Base-by-base conservation (phyloP, 495 filamentous ascomycete genomes). In the Articulospora tetracladia region DNA sequence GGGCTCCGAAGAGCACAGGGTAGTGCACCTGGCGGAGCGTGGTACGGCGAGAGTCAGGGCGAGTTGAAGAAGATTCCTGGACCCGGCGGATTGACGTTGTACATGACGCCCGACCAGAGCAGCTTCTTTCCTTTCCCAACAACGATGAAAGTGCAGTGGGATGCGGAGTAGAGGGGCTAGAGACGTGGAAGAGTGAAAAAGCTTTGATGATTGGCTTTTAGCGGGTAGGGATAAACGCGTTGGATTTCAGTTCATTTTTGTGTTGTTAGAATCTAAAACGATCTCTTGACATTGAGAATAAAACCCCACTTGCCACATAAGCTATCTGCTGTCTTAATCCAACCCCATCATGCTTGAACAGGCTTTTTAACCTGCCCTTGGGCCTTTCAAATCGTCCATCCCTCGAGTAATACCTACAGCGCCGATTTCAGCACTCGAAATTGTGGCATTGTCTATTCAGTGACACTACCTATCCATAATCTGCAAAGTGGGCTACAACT, bases 21-120 rank as follows among this genome's bases (percentile, higher is more conserved):
- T 11, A 70, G 71, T 1, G 59, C 24, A 1, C 53, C 54, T 1
- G 49, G 54, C 6, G 54, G 60, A 1, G 17, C 34, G 8, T 58
- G 60, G 55, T 60, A 52, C 41, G 62, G 62, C 7, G 51, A 53
- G 41, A 65, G 52, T 34, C 78, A 58, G 23, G 61, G 65, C 0
- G 71, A 86, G 65, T 70, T 95, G 51, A 92, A 93, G 79, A 88
- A 85, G 75, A 76, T 93, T 12, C 72, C 76, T 0, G 77, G 76
- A 39, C 75, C 78, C 2, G 85, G 79, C 17, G 87, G 82, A 0
- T 83, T 81, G 68, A 83, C 82, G 25, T 69, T 84, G 25, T 95
- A 92, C 64, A 79, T 96, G 75, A 82, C 83, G 54, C 84, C 89
- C 70, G 88, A 95, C 65, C 82, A 85, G 73, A 86, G 86, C 25